phyloP scores from a whole-genome alignment of 805 yeast species.

The Saccharomycopsis schoenii region DNA sequence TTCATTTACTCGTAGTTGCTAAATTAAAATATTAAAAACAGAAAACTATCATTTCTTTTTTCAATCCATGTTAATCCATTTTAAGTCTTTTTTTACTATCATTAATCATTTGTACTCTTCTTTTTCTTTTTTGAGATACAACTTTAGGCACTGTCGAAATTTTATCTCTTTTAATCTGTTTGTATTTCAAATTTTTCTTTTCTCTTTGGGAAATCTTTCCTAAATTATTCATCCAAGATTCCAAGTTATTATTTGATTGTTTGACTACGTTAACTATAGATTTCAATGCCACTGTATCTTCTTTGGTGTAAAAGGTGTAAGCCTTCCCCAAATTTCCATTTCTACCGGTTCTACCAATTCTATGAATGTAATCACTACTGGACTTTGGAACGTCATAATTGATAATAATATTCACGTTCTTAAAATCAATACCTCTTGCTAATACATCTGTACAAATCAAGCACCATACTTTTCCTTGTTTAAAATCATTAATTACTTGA shows the following conservation, averaged over 20 bases:
- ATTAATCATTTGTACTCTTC: slow-evolving; percentile 59
- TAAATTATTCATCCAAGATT: slow-evolving; percentile 73
- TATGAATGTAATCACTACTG: slow-evolving; percentile 91
- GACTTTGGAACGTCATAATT: slow-evolving; percentile 94
- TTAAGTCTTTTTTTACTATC: slow-evolving; percentile 52
- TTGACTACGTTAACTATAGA: slow-evolving; percentile 91
- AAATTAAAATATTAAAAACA: not conserved
- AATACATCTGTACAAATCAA: slow-evolving; percentile 92
- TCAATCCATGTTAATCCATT: slow-evolving; percentile 23
- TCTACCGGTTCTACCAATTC: slow-evolving; percentile 98
- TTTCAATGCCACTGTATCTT: slow-evolving; percentile 65
- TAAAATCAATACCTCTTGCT: slow-evolving; percentile 95
- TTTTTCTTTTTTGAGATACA: slow-evolving; percentile 53
- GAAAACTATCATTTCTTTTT: not conserved
- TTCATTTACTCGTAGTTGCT: not conserved
- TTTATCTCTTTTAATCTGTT: slow-evolving; percentile 53
- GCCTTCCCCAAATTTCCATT: slow-evolving; percentile 84
- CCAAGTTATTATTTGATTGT: slow-evolving; percentile 58
- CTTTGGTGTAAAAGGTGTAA: slow-evolving; percentile 86
- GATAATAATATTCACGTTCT: slow-evolving; percentile 87
- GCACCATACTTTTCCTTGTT: slow-evolving; percentile 90
- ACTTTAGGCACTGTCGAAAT: slow-evolving; percentile 79
- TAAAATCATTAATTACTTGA: slow-evolving; percentile 72
- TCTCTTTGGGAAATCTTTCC: slow-evolving; percentile 55
- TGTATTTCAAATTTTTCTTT: slow-evolving; percentile 48